These are phyloP conservation scores for Musa acuminata DNA, from an alignment of 176 grass and related monocot genomes.

Conservation along the genomic window DNA sequence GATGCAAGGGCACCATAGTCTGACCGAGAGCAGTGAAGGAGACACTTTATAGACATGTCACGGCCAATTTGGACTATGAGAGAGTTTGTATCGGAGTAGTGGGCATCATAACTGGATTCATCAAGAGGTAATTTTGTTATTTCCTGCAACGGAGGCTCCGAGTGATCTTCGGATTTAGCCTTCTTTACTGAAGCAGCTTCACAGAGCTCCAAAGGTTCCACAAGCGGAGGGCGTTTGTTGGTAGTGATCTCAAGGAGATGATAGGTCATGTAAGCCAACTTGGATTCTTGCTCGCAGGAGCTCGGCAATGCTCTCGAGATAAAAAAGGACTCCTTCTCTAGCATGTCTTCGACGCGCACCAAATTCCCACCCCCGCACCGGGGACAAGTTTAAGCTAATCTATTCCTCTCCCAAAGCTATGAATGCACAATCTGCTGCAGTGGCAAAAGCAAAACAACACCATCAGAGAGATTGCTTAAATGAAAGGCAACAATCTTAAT, in stretches of 20 bases:
- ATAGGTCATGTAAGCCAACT: conserved; percentile 11
- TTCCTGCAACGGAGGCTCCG: not conserved
- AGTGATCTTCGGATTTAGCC: not conserved
- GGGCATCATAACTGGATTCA: not conserved
- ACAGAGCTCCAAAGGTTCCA: not conserved
- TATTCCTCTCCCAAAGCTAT: not conserved
- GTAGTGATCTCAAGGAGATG: not conserved
- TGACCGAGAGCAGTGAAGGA: not conserved
- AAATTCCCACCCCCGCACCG: not conserved
- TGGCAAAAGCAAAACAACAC: not conserved
- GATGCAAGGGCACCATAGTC: not conserved
- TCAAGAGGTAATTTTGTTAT: not conserved
- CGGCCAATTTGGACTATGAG: not conserved
- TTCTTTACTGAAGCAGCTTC: not conserved
- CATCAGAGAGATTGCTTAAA: not conserved
- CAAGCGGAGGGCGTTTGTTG: not conserved
- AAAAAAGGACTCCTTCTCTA: not conserved
- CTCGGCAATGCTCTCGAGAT: not conserved
- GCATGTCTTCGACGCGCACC: not conserved
- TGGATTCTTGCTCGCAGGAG: conserved; percentile 5
- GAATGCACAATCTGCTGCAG: not conserved
- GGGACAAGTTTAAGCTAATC: too few species aligned
- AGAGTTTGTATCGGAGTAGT: not conserved
- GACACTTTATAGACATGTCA: not conserved
- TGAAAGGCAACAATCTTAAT: too few species aligned